Percentiles rank a stretch among this genome's conserved stretches.
Evolutionary conservation across 805 yeast genomes (phyloP).

Genomic region (Wickerhamiella azyma): DNA sequence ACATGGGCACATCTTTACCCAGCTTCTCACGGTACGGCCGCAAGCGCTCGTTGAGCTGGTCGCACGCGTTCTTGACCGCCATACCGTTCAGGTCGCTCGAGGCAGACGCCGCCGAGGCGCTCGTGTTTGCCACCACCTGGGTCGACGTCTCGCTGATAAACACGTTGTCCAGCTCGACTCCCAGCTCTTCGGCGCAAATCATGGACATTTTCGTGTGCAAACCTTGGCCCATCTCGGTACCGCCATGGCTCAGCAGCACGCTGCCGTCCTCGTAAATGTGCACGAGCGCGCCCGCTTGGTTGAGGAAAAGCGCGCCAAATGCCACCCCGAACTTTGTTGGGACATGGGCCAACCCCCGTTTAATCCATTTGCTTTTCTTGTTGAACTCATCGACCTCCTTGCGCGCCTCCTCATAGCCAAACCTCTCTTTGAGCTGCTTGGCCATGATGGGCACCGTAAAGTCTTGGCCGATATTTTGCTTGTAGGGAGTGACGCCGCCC

Average conservation of each 20-base stretch:
- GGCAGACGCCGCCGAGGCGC: conserved; percentile 39
- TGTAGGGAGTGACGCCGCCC: conserved; percentile 28
- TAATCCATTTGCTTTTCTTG: conserved; percentile 30
- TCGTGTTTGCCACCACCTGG: conserved; percentile 34
- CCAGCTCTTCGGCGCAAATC: conserved; percentile 33
- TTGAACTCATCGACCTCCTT: conserved; percentile 32
- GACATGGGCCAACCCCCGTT: conserved; percentile 34
- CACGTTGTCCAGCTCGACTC: conserved; percentile 30
- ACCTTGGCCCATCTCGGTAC: conserved; percentile 40
- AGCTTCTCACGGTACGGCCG: conserved; percentile 28
- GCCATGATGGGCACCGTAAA: conserved; percentile 29
- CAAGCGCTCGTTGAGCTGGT: conserved; percentile 31
- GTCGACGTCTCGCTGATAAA: conserved; percentile 36
- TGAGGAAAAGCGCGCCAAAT: conserved; percentile 33
- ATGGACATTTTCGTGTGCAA: conserved; percentile 36
- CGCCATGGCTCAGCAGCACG: conserved; percentile 35
- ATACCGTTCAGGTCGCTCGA: conserved; percentile 37
- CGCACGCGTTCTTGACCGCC: conserved; percentile 37
- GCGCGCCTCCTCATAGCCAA: conserved; percentile 26
- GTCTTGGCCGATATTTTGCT: conserved; percentile 31
- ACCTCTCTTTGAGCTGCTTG: conserved; percentile 26
- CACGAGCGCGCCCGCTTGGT: conserved; percentile 37
- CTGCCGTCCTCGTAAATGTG: conserved; percentile 37
- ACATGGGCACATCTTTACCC: conserved; percentile 30
- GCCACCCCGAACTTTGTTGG: conserved; percentile 38